phyloP scores from a whole-genome alignment of 169 alveolate genomes.

The Babesia divergens region DNA sequence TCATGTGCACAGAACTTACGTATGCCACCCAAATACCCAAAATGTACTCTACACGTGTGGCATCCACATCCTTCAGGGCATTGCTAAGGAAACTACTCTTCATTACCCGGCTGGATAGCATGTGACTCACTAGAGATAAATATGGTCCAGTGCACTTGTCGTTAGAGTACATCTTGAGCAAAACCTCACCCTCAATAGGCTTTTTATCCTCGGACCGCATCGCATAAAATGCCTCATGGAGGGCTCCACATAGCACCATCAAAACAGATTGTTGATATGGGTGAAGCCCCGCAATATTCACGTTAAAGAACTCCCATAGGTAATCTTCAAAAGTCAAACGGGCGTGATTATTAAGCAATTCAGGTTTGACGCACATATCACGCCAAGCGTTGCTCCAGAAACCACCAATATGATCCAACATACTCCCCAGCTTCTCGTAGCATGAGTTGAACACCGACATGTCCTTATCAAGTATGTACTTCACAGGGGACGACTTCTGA shows the following conservation, averaged over 20 bases:
- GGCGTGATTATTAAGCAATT: constrained; percentile 7
- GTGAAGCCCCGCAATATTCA: not conserved
- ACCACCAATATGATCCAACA: not conserved
- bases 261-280: constrained; percentile 28
- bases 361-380: constrained; percentile 15
- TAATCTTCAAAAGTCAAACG: constrained; percentile 23
- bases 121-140: not conserved
- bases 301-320: constrained; percentile 23
- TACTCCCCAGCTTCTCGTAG: constrained; percentile 1
- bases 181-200: not conserved
- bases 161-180: not conserved
- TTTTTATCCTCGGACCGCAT: not conserved
- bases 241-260: constrained; percentile 6
- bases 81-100: not conserved
- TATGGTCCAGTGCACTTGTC: not conserved
- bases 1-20: not conserved
- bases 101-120: not conserved
- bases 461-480: constrained; percentile 6
- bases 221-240: not conserved
- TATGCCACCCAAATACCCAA: constrained; percentile 23
- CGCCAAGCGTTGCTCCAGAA: constrained; percentile 8
- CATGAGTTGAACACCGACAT: not conserved
- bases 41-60: constrained; percentile 9
- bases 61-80: not conserved
- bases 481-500: not conserved